Evolutionary conservation across 306 rosid genomes (phyloP).

Genomic region (Pyrus betulifolia): DNA sequence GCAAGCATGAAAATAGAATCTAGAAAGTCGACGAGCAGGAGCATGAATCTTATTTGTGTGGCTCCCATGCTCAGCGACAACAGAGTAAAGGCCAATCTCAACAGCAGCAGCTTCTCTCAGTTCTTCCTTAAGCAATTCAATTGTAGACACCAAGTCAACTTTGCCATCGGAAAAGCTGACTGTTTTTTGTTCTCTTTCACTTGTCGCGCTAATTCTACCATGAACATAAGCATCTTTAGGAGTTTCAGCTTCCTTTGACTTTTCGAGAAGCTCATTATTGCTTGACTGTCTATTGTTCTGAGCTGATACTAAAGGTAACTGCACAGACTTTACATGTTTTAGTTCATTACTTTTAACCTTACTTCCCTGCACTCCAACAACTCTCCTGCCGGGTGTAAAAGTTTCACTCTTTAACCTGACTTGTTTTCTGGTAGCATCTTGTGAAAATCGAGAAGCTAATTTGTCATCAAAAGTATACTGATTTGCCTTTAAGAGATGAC

Average conservation of each 20-base stretch:
- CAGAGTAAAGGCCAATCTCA: conserved; percentile 72
- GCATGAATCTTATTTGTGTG: conserved; percentile 78
- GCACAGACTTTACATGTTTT: conserved; percentile 29
- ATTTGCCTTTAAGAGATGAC: conserved; percentile 10
- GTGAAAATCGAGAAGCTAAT: conserved; percentile 20
- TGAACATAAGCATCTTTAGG: conserved; percentile 16
- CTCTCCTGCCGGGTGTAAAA: conserved; percentile 19
- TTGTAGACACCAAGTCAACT: conserved; percentile 40
- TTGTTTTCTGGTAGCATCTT: conserved; percentile 24
- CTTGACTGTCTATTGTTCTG: conserved; percentile 19
- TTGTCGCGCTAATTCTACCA: conserved; percentile 12
- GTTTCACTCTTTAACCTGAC: conserved; percentile 23
- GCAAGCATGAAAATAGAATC: conserved; percentile 67
- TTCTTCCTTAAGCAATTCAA: conserved; percentile 71
- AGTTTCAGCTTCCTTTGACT: conserved; percentile 27
- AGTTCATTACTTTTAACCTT: conserved; percentile 28
- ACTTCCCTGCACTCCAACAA: conserved; percentile 19
- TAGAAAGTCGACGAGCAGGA: conserved; percentile 85
- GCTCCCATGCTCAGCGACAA: conserved; percentile 77
- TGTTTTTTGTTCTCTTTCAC: conserved; percentile 16
- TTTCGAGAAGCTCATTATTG: conserved; percentile 21
- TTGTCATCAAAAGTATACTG: conserved; percentile 27
- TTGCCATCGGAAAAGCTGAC: conserved; percentile 15
- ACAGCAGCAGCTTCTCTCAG: conserved; percentile 81
- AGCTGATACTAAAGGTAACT: conserved; percentile 29